Base-by-base conservation (phyloP, 768 basidiomycete species). In the Trametes sanguinea region DNA sequence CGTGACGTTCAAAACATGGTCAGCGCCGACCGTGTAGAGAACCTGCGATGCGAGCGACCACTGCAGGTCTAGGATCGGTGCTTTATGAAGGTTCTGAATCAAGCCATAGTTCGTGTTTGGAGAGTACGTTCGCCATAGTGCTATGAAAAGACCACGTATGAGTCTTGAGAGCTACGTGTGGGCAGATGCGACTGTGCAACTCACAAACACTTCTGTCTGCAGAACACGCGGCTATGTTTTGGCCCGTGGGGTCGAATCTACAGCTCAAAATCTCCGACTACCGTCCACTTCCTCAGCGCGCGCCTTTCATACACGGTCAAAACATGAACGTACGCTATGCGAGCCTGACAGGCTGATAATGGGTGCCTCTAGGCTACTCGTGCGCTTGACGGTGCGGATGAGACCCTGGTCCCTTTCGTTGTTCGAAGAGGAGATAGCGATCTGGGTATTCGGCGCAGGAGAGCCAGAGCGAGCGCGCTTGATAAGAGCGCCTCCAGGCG, bases 101-200 rank as follows among this genome's bases (percentile, higher is more conserved):
- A 94, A 84, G 27, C 86, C 95, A 68, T 95, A 98, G 81, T 98
- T 98, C 27, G 85, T 90, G 68, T 96, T 95, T 6, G 95, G 94
- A 14, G 93, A 77, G 60, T 95, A 97, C 1, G 94, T 95, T 66
- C 88, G 80, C 95, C 95, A 97, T 51, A 96, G 74, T 0, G 94
- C 92, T 94, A 14, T 5, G 60, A 47, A 51, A 50, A 35, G 35
- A 43, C 45, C 40, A 37, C 29, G 22, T 44, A 2, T 14, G 5
- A 43, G 42, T n/a, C 5, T 43, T 5, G 4, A 43, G 10, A n/a
- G 42, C 5, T 16, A 43, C 39, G 39, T 39, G 8, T 8, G 8
- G 39, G 39, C 7, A 8, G 39, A 39, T 8, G 7, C 39, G 39
- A 39, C 13, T 39, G 13, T 39, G 35, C n/a, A 29, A 85, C 93